Evolutionary conservation across 306 rosid genomes (phyloP), one percentile per base, ranked within the genome.

Genomic region (Psophocarpus tetragonolobus): DNA sequence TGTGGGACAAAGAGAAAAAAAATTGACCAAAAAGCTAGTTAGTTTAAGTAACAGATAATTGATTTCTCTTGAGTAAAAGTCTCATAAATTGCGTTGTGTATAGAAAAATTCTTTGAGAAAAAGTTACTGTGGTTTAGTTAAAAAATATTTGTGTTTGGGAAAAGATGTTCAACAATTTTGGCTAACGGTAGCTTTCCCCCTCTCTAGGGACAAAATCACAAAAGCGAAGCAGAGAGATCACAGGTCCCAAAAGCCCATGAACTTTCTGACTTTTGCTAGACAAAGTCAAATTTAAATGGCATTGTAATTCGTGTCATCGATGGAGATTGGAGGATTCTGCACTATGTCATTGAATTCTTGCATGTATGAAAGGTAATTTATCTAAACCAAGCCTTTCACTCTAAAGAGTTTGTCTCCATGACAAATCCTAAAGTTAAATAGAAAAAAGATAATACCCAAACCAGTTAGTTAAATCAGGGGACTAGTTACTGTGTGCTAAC

Each of bases 191-290:
- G 73, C 45, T 62, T 71, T 62, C 41, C 35, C 74, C 67, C 77
- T 69, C 53, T 51, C 62, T 70, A 61, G 78, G 73, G 72, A 81
- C 81, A 68, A 75, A 41, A 56, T 27, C 71, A 26, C 58, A 61
- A 80, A 80, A 79, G 73, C 47, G 71, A 2, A 60, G 24, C 20
- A 24, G 33, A 77, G 68, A 27, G 57, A 67, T 18, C 63, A 65
- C 39, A 64, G 30, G 20, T 45, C 62, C 65, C 58, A 58, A 74
- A 68, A 75, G 41, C 41, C 56, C 51, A 18, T 53, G 18, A 75
- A 8, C 82, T 41, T 70, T 78, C 61, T 75, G 62, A 84, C 82
- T 65, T 80, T 64, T 13, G 10, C 39, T 35, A 54, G 14, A 51
- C 1, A 27, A 54, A 70, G 76, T 71, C 60, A 76, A 69, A 44